Percentiles rank a stretch among this genome's conserved stretches.
Evolutionary conservation across 2,329 filamentous ascomycete species (phyloP).

Genomic region (Penicillium vulpinum): DNA sequence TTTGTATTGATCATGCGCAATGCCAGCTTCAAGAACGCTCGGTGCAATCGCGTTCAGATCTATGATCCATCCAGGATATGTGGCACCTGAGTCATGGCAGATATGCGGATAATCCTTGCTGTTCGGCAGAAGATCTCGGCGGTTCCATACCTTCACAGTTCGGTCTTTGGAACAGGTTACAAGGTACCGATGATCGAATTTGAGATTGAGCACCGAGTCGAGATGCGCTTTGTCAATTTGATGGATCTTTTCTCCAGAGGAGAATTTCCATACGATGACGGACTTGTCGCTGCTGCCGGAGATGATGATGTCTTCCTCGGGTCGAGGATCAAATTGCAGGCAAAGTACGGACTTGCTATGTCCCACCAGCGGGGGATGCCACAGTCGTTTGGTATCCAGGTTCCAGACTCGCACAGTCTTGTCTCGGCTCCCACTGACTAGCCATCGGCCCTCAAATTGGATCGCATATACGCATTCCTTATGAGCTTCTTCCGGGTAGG

Average conservation of each 20-base stretch:
- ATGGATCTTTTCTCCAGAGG: conserved; percentile 79
- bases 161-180: conserved; percentile 98
- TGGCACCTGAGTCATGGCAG: conserved; percentile 43
- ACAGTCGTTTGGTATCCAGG: conserved; percentile 75
- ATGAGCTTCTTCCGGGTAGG: conserved; percentile 78
- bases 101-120: conserved; percentile 49
- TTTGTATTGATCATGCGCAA: conserved; percentile 44
- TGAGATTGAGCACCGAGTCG: conserved; percentile 90
- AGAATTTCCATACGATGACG: conserved; percentile 91
- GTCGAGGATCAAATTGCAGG: conserved; percentile 87
- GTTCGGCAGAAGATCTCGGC: conserved; percentile 59
- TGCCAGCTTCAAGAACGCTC: conserved; percentile 43
- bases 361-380: conserved; percentile 69
- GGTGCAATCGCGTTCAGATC: conserved; percentile 49
- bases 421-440: conserved; percentile 93
- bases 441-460: conserved; percentile 79
- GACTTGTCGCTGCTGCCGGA: conserved; percentile 91
- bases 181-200: conserved; percentile 86
- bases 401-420: conserved; percentile 88
- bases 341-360: conserved; percentile 89
- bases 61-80: conserved; percentile 57
- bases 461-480: conserved; percentile 92
- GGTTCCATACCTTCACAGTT: conserved; percentile 94
- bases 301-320: conserved; percentile 87
- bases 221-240: conserved; percentile 73